Evolutionary conservation across 768 basidiomycete species (phyloP).

Genomic region (Pholiota conissans): DNA sequence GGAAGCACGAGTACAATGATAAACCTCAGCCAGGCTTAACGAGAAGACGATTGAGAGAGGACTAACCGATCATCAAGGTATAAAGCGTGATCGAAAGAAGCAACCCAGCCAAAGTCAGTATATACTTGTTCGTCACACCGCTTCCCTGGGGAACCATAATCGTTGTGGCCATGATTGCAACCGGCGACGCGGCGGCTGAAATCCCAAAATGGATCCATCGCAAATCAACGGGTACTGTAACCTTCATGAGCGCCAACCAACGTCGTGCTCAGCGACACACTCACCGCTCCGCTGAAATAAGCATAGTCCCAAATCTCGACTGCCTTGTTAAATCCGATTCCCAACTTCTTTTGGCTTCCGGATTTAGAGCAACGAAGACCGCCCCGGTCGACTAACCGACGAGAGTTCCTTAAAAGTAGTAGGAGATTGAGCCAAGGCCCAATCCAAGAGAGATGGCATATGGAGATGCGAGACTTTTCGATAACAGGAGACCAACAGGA

Average conservation of each 20-base stretch:
- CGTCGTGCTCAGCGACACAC: no score
- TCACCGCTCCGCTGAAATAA: no score
- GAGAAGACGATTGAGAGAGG: not conserved
- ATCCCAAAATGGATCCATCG: conserved; percentile 1
- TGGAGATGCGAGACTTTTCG: conserved; percentile 3
- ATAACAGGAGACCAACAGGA: not conserved
- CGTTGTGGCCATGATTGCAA: not conserved
- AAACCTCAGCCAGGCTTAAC: not conserved
- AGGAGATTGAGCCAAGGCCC: conserved; percentile 3
- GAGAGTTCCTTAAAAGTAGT: conserved; percentile 14
- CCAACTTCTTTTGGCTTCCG: conserved; percentile 3
- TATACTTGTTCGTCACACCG: not conserved
- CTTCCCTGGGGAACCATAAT: not conserved
- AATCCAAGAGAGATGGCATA: conserved; percentile 6
- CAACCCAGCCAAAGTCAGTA: not conserved
- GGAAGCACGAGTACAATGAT: conserved; percentile 1
- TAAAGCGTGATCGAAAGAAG: not conserved
- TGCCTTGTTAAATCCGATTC: not conserved
- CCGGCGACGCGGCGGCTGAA: not conserved
- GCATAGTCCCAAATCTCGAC: conserved; percentile 9
- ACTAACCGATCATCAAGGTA: conserved; percentile 1
- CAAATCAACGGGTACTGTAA: no score
- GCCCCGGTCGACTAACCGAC: not conserved
- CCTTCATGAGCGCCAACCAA: no score
- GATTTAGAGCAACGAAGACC: not conserved